A percentile compares a stretch with the other conserved stretches of the same genome.
Evolutionary conservation across 805 yeast species (phyloP).

Genomic region (Nakazawaea ernobii): DNA sequence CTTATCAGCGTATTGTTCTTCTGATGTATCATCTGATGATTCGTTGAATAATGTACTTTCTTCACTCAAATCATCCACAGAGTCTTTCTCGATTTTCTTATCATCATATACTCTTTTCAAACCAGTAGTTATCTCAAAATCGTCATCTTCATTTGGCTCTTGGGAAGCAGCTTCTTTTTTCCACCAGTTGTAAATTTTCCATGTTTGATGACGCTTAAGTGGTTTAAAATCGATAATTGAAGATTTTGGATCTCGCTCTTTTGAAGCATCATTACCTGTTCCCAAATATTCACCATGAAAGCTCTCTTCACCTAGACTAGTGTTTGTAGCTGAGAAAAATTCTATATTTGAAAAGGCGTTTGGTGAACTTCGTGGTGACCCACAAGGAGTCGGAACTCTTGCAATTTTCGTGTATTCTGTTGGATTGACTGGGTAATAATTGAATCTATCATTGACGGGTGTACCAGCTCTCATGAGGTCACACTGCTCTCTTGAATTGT

Average conservation of each 20-base stretch:
- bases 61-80: not conserved
- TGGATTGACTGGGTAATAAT: not conserved
- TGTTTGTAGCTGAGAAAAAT: not conserved
- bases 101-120: not conserved
- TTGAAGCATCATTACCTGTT: no score
- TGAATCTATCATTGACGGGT: not conserved
- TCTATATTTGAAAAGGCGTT: no score
- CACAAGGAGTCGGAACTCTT: conserved; percentile 1
- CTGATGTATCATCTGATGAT: no score
- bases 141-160: not conserved
- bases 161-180: not conserved
- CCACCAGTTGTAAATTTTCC: conserved; percentile 1
- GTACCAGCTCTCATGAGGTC: not conserved
- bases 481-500: no score
- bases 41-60: not conserved
- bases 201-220: not conserved
- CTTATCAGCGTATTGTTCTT: no score
- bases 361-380: not conserved
- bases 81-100: not conserved
- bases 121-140: not conserved
- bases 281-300: no score
- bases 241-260: no score
- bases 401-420: not conserved
- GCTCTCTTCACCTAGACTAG: not conserved
- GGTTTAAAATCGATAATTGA: not conserved